A percentile compares a stretch with the other conserved stretches of the same genome.
Evolutionary conservation across 164 flowering plant genomes (phyloP).

Genomic region (Dillenia turbinata): DNA sequence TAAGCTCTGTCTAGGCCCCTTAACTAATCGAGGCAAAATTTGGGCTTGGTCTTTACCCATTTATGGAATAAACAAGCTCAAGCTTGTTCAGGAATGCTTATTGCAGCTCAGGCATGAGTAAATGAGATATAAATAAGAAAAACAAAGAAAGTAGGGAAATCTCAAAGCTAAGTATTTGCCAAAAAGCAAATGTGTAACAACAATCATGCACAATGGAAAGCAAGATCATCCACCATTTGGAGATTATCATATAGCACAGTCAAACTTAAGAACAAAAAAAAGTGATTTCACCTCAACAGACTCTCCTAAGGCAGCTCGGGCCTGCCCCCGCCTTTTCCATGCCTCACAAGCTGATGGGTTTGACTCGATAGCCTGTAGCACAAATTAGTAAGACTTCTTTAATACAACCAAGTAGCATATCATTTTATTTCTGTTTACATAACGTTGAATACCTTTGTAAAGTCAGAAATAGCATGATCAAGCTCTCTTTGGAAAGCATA

Average conservation of each 20-base stretch:
- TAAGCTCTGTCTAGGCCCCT: too few relatives aligned
- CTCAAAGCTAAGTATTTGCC: too few relatives aligned
- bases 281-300: slow-evolving; percentile 55
- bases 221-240: neutral
- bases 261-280: neutral
- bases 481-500: slow-evolving; percentile 91
- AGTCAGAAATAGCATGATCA: slow-evolving; percentile 81
- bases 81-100: too few relatives aligned
- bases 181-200: too few relatives aligned
- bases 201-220: too few relatives aligned
- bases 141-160: too few relatives aligned
- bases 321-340: slow-evolving; percentile 98
- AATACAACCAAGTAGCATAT: too few relatives aligned
- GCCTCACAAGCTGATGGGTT: slow-evolving; percentile 94
- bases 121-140: too few relatives aligned
- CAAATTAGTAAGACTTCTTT: slow-evolving; percentile 3
- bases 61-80: too few relatives aligned
- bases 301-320: slow-evolving; percentile 93
- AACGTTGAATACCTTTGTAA: slow-evolving; percentile 57
- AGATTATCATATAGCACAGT: neutral
- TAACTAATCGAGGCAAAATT: too few relatives aligned
- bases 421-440: neutral
- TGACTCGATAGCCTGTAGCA: slow-evolving; percentile 64
- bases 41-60: too few relatives aligned
- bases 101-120: too few relatives aligned